Base-by-base conservation (phyloP, 176 grass and related monocot genomes). In the Oryza brachyantha region DNA sequence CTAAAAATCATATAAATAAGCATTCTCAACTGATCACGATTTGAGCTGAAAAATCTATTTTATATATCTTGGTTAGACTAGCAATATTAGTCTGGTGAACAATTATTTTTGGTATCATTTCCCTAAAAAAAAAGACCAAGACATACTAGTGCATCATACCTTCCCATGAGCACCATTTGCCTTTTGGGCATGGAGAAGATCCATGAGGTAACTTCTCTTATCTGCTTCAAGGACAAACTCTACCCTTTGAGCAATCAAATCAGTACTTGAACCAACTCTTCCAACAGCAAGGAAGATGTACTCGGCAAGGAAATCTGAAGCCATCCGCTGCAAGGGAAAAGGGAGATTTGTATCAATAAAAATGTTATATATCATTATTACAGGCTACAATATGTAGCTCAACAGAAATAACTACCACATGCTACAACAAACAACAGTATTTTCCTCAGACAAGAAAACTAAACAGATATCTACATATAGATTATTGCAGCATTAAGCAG, bases 251-350 rank as follows among this genome's bases (percentile, higher is more conserved):
- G 85, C 74, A 85, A 97, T 97, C 82, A 97, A 81, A 90, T 97
- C 94, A 3, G 94, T 97, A 76, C 94, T 97, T 24, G 94, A 97
- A 55, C 94, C 94, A 85, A 97, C 94, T 79, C 94, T 97, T 83
- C 95, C 95, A 88, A 92, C 95, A 79, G 95, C 85, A 86, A 98
- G 92, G 83, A 94, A 98, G 37, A 98, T 92, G 66, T 98, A 94
- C 27, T 83, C 78, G 7, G 83, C 79, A 57, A 97, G 91, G 73
- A 98, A 98, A 77, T 98, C 95, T 64, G 92, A 90, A 36, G 90
- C 92, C 81, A 98, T 66, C 9, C 95, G 83, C 92, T 98, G 90
- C 76, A 79, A 3, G 69, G 69, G 69, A 55, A 26, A 29, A 37
- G 54, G 21, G 14, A 80, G 8, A 68, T 28, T 48, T 43, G 40